Conservation (phyloP, 257 asterid species). For the Capsicum baccatum region DNA sequence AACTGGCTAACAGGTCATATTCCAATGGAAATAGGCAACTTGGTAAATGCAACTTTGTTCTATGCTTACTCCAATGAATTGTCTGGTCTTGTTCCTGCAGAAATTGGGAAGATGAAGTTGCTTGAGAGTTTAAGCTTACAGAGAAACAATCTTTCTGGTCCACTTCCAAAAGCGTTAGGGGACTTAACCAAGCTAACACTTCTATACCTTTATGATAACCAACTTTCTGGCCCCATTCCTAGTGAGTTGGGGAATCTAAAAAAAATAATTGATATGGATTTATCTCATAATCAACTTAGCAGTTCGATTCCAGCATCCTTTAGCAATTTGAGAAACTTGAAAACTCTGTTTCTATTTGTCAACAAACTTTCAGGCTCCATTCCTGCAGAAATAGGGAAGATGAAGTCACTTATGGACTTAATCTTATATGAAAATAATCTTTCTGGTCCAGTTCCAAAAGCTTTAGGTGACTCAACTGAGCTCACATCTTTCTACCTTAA, state of each 20-base stretch:
- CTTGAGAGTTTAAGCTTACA: too few relatives aligned
- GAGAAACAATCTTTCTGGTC: background rate
- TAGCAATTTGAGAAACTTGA: too few relatives aligned
- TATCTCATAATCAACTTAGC: too few relatives aligned
- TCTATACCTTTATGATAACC: background rate
- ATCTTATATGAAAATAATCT: background rate
- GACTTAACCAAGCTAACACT: background rate
- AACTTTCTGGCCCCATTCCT: background rate
- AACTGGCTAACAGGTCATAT: constrained; percentile 25
- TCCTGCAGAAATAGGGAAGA: background rate
- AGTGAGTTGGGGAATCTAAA: background rate
- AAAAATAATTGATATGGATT: too few relatives aligned
- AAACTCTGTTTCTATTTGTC: too few relatives aligned
- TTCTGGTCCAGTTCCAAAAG: constrained; percentile 24
- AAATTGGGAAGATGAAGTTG: too few relatives aligned
- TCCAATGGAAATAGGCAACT: background rate
- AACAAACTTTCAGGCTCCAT: background rate
- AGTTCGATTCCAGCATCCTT: too few relatives aligned
- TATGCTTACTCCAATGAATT: background rate
- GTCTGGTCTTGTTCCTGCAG: too few relatives aligned
- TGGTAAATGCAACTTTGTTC: background rate
- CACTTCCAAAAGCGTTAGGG: background rate
- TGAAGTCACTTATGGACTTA: background rate
- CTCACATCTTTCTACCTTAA: background rate
- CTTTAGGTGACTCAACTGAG: background rate